Conservation (phyloP, 2,329 filamentous ascomycete genomes). For the Pseudocercospora fijiensis region DNA sequence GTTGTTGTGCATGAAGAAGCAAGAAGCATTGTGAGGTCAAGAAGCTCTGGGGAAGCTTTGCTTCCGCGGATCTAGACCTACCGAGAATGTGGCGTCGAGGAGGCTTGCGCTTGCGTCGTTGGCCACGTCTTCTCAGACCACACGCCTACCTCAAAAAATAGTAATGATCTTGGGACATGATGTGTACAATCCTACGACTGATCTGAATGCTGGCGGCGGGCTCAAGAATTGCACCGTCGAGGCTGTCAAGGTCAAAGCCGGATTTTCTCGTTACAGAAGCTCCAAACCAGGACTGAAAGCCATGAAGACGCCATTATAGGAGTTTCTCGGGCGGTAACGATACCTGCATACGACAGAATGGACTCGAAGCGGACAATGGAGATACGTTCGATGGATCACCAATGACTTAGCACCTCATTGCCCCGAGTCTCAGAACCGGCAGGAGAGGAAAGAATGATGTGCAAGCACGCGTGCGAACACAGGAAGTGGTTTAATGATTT, state of each 20-base stretch:
- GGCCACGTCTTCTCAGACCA: neutral
- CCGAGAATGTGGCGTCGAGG: neutral
- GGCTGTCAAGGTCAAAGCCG: neutral
- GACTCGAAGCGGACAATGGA: neutral
- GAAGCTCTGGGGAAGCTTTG: neutral
- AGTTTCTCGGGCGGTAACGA: neutral
- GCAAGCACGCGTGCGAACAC: neutral
- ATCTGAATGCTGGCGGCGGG: neutral
- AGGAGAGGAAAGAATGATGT: neutral
- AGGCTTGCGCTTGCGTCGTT: neutral
- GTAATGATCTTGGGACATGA: neutral
- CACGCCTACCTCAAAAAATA: neutral
- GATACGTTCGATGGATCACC: neutral
- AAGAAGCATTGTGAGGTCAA: neutral
- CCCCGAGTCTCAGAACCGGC: neutral
- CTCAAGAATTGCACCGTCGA: neutral
- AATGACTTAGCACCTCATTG: neutral
- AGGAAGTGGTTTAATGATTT: neutral
- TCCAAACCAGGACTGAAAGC: neutral
- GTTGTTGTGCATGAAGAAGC: neutral
- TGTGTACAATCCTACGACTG: neutral
- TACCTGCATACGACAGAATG: neutral
- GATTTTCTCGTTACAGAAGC: neutral
- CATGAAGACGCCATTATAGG: neutral
- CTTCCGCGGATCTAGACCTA: neutral